Evolutionary conservation across 352 stramenopile genomes (phyloP).

Genomic region (Globisporangium lucens): DNA sequence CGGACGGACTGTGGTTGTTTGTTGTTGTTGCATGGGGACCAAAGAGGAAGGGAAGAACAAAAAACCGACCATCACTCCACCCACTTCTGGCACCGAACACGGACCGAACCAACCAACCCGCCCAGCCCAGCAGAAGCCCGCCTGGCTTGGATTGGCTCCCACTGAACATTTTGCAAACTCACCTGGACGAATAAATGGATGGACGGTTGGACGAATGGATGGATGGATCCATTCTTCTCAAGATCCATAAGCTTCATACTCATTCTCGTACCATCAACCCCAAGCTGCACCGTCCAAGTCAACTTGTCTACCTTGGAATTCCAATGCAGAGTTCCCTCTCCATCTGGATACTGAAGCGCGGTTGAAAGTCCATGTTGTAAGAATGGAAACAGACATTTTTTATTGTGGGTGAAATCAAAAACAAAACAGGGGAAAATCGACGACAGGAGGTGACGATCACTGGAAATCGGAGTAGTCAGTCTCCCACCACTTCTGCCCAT

Average conservation of each 20-base stretch:
- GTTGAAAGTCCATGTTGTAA: too few relatives aligned
- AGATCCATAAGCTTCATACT: background rate
- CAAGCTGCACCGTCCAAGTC: background rate
- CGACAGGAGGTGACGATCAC: background rate
- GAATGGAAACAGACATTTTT: too few relatives aligned
- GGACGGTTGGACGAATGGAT: background rate
- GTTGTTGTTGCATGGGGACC: background rate
- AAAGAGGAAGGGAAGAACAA: constrained; percentile 12
- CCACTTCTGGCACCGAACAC: background rate
- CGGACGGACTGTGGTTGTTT: background rate
- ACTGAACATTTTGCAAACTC: background rate
- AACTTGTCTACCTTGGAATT: background rate
- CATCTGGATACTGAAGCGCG: background rate
- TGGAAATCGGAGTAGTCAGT: background rate
- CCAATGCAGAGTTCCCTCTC: background rate
- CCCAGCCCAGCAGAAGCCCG: background rate
- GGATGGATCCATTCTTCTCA: background rate
- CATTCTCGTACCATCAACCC: background rate
- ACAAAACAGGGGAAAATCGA: too few relatives aligned
- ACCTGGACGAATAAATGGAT: background rate
- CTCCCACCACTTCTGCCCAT: background rate
- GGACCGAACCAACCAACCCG: background rate
- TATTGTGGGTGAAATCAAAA: too few relatives aligned
- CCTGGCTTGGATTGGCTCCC: background rate
- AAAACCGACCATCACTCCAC: constrained; percentile 18